Percentiles rank a stretch among this genome's conserved stretches.
Conservation (phyloP, 2,329 filamentous ascomycete genomes). For the Leptographium lundbergii region DNA sequence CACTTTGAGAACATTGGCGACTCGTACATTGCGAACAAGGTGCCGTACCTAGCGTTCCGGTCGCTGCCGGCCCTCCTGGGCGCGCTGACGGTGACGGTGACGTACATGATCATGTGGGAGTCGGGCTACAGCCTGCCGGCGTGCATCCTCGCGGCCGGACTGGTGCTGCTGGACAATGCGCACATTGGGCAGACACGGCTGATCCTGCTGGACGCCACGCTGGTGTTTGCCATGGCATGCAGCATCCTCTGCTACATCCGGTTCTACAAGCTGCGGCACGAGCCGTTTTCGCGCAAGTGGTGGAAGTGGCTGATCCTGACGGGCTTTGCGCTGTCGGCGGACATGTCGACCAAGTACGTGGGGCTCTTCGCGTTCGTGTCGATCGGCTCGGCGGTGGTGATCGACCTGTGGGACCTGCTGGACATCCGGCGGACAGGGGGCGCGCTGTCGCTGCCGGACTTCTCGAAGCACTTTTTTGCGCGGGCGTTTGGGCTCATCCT, state of each 20-base stretch:
- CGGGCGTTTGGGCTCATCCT: conserved; percentile 77
- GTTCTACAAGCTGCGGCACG: conserved; percentile 91
- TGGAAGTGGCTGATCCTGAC: conserved; percentile 99
- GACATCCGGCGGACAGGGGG: conserved; percentile 77
- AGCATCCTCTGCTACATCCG: conserved; percentile 90
- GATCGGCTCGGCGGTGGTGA: conserved; percentile 82
- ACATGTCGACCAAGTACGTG: conserved; percentile 98
- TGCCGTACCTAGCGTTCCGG: conserved; percentile 93
- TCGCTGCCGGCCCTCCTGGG: conserved; percentile 86
- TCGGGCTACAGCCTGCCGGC: conserved; percentile 94
- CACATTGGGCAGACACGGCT: conserved; percentile 93
- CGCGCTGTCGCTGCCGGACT: conserved; percentile 64
- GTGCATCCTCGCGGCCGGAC: conserved; percentile 70
- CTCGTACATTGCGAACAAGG: conserved; percentile 92
- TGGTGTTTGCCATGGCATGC: conserved; percentile 92
- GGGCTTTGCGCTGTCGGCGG: conserved; percentile 86
- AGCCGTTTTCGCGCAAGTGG: conserved; percentile 88
- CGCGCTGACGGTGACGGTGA: conserved; percentile 82
- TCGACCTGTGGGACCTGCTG: conserved; percentile 91
- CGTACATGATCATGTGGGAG: conserved; percentile 99
- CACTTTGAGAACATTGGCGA: conserved; percentile 99
- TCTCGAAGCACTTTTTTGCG: conserved; percentile 81
- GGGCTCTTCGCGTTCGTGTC: conserved; percentile 95
- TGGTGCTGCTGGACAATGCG: conserved; percentile 92
- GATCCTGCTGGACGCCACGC: conserved; percentile 86